phyloP scores from a whole-genome alignment of 2,329 filamentous ascomycete species.

The Herpotrichia juniperi region DNA sequence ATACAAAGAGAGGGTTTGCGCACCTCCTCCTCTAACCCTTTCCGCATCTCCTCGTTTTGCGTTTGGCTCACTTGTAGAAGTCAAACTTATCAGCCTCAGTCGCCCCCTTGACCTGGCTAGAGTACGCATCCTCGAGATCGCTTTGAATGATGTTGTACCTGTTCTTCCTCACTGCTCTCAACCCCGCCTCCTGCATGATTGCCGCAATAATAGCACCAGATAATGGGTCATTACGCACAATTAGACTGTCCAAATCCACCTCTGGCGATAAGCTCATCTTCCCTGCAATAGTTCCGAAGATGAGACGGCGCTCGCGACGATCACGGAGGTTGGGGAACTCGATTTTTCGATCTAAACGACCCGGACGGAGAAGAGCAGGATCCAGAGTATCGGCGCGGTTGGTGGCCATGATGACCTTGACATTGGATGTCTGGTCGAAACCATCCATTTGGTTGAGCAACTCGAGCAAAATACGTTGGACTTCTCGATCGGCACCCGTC shows the following conservation, averaged over 20 bases:
- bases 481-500: constrained; percentile 95
- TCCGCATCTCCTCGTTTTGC: background rate
- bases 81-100: constrained; percentile 79
- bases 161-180: constrained; percentile 95
- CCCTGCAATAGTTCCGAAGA: constrained; percentile 94
- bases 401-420: constrained; percentile 99
- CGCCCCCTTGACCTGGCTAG: constrained; percentile 89
- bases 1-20: too few species aligned
- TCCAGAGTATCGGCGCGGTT: constrained; percentile 98
- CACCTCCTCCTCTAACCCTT: too few species aligned
- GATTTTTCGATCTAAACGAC: constrained; percentile 96
- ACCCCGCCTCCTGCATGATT: constrained; percentile 98
- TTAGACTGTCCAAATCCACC: constrained; percentile 93
- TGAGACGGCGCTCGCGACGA: constrained; percentile 90
- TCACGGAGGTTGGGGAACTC: constrained; percentile 97
- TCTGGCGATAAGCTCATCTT: constrained; percentile 98
- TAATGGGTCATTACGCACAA: constrained; percentile 94
- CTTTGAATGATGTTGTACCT: constrained; percentile 98
- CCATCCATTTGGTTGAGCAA: constrained; percentile 99
- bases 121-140: constrained; percentile 96
- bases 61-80: constrained; percentile 54
- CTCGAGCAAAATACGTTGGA: constrained; percentile 97
- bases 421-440: constrained; percentile 98
- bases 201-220: constrained; percentile 96
- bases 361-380: constrained; percentile 90